Evolutionary conservation across 2,329 filamentous ascomycete genomes (phyloP).

Genomic region (Ophiocordyceps robertsii): DNA sequence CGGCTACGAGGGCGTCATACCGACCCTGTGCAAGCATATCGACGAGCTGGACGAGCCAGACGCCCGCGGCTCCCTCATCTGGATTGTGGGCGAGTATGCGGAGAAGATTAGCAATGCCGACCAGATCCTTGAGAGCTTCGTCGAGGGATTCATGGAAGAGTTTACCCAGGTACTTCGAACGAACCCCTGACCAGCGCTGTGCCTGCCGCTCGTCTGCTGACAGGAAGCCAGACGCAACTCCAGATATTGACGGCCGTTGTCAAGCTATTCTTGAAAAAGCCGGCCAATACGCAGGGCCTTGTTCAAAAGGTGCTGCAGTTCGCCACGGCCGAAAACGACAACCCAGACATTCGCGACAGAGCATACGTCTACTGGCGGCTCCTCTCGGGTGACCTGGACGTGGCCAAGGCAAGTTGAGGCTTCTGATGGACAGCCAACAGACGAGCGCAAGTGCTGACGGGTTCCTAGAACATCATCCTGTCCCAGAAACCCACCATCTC

Average conservation of each 20-base stretch:
- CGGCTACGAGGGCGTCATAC: conserved; percentile 95
- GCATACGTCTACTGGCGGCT: conserved; percentile 98
- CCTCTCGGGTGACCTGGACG: conserved; percentile 77
- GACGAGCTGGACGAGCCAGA: conserved; percentile 93
- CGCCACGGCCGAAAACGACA: conserved; percentile 90
- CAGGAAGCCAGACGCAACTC: conserved; percentile 61
- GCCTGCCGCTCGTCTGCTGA: conserved; percentile 1
- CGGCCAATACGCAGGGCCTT: conserved; percentile 75
- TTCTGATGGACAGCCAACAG: neutral
- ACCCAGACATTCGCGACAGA: conserved; percentile 91
- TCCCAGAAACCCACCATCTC: conserved; percentile 90
- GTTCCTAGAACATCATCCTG: conserved; percentile 60
- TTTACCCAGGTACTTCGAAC: conserved; percentile 64
- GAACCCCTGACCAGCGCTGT: too few relatives aligned
- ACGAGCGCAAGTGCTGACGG: neutral
- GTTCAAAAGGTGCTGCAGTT: conserved; percentile 91
- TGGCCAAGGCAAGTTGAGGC: conserved; percentile 56
- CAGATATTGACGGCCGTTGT: conserved; percentile 96
- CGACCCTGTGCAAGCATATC: conserved; percentile 89
- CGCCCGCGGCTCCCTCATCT: conserved; percentile 82
- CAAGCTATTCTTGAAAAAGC: conserved; percentile 95
- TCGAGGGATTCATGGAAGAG: conserved; percentile 89
- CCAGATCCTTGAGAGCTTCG: conserved; percentile 81
- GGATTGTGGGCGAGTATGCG: conserved; percentile 98
- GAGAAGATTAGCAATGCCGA: conserved; percentile 99